These are phyloP conservation scores for Naegleria gruberi DNA, from an alignment of 208 protist species.

Conservation along the genomic window DNA sequence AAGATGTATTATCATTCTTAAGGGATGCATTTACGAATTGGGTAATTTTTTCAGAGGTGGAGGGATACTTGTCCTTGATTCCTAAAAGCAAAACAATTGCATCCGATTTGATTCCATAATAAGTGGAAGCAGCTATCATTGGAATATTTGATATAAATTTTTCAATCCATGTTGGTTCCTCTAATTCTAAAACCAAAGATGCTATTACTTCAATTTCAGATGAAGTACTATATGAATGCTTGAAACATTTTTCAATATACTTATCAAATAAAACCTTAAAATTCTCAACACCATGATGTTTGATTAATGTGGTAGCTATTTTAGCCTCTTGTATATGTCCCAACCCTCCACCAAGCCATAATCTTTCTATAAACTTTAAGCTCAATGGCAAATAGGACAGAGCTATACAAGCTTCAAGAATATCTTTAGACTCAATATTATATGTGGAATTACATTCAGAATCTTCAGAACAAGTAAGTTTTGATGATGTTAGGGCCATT, in stretches of 20 bases:
- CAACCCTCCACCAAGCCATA: neutral
- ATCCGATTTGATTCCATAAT: no score
- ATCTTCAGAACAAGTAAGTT: no score
- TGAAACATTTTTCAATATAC: neutral
- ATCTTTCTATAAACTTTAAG: neutral
- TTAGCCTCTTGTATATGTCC: neutral
- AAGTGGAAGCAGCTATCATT: neutral
- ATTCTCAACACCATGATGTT: neutral
- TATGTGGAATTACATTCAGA: no score
- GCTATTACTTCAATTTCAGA: neutral
- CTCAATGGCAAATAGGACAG: no score
- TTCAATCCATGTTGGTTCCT: neutral
- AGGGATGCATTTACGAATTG: neutral
- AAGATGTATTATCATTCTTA: no score
- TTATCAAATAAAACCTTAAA: neutral
- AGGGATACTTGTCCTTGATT: neutral
- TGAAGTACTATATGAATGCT: neutral
- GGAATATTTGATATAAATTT: neutral
- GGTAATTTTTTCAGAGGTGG: neutral
- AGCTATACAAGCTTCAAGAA: no score
- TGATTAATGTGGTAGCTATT: neutral
- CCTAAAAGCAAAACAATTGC: neutral
- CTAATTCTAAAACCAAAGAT: neutral
- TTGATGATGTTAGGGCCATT: no score
- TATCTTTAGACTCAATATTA: no score